These are phyloP conservation scores for Arthrobotrys pseudoclavata DNA, from an alignment of 2,329 filamentous ascomycete genomes.

Conservation along the genomic window DNA sequence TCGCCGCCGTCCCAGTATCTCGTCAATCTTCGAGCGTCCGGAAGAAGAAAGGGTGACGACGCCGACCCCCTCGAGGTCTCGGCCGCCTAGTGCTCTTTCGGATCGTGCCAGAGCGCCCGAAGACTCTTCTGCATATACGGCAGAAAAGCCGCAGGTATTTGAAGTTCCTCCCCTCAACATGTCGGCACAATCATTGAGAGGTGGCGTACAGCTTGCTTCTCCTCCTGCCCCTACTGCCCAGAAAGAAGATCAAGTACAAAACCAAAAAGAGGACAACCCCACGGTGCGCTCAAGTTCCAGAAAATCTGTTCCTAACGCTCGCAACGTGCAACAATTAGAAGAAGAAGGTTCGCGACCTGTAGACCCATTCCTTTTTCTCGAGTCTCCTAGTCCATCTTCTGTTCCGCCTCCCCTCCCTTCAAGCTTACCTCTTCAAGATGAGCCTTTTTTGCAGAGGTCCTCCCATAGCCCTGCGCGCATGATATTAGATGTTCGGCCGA, in stretches of 20 bases:
- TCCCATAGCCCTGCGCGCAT: conserved; percentile 60
- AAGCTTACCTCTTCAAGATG: conserved; percentile 60
- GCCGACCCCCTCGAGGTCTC: conserved; percentile 41
- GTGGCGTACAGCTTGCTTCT: conserved; percentile 61
- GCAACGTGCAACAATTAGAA: conserved; percentile 60
- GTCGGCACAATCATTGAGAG: conserved; percentile 60
- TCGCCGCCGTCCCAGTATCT: conserved; percentile 51
- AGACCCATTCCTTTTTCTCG: conserved; percentile 61
- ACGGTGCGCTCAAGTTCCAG: conserved; percentile 59
- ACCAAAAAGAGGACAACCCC: conserved; percentile 57
- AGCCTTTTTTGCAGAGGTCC: conserved; percentile 56
- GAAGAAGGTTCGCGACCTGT: conserved; percentile 61
- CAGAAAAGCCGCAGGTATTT: conserved; percentile 61
- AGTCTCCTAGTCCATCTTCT: conserved; percentile 60
- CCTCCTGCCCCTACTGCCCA: conserved; percentile 60
- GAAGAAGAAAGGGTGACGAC: conserved; percentile 57
- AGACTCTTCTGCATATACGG: conserved; percentile 59
- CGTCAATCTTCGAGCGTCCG: conserved; percentile 50
- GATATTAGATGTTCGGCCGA: conserved; percentile 60
- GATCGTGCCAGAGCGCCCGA: conserved; percentile 51
- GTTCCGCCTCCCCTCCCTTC: conserved; percentile 60
- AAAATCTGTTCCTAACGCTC: conserved; percentile 61
- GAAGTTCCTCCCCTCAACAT: conserved; percentile 60
- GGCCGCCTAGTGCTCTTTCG: conserved; percentile 41
- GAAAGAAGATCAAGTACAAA: conserved; percentile 58